These are phyloP conservation scores for Glaciozyma martinii DNA, from an alignment of 768 basidiomycete species.

Conservation along the genomic window DNA sequence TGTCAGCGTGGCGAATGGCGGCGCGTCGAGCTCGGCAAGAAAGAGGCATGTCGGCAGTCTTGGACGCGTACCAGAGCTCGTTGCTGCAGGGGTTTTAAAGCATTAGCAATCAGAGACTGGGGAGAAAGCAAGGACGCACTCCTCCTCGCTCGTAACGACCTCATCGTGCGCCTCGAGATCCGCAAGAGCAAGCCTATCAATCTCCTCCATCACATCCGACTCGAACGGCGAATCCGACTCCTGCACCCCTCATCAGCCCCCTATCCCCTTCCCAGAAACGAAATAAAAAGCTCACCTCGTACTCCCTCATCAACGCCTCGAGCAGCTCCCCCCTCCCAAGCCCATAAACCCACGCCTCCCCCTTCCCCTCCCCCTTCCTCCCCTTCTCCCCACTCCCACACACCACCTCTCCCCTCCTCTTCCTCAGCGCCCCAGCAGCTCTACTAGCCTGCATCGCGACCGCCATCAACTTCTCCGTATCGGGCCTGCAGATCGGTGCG, in stretches of 20 bases:
- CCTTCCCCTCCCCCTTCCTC: constrained; percentile 12
- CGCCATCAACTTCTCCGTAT: constrained; percentile 40
- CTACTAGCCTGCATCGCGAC: constrained; percentile 37
- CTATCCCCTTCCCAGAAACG: background rate
- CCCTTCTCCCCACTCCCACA: constrained; percentile 37
- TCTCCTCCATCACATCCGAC: constrained; percentile 39
- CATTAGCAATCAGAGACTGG: background rate
- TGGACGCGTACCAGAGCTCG: constrained; percentile 39
- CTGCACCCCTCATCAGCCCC: constrained; percentile 22
- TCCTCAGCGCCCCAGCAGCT: constrained; percentile 36
- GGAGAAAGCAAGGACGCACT: constrained; percentile 33
- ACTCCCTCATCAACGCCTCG: constrained; percentile 12
- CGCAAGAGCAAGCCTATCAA: constrained; percentile 34
- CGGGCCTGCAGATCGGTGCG: constrained; percentile 40
- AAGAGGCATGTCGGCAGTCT: constrained; percentile 39
- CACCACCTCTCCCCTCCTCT: constrained; percentile 37
- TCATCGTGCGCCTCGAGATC: constrained; percentile 42
- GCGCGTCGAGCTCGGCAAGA: constrained; percentile 39
- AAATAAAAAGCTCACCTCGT: constrained; percentile 13
- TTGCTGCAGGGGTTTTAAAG: constrained; percentile 30
- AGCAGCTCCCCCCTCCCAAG: constrained; percentile 14
- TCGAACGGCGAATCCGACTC: constrained; percentile 33
- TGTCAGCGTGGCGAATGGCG: constrained; percentile 33
- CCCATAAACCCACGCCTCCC: constrained; percentile 11
- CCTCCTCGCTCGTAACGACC: constrained; percentile 36